Base-by-base conservation (phyloP, 495 filamentous ascomycete genomes). In the Parachaetomium inaequale region DNA sequence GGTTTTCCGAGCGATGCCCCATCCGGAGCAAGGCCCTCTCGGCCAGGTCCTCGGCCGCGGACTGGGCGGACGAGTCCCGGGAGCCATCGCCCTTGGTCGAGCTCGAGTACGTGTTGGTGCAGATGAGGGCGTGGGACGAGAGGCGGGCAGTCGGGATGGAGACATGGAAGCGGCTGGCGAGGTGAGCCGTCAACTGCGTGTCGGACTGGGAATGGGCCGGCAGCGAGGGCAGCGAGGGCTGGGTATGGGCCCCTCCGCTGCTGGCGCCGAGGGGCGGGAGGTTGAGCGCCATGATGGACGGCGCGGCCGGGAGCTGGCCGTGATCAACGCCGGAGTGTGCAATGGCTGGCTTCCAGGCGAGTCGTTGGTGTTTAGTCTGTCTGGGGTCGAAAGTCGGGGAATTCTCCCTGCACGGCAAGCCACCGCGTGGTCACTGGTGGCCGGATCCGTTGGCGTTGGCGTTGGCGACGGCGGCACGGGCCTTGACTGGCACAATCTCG, bases 151-250 rank as follows among this genome's bases (percentile, higher is more conserved):
- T 93, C 17, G 94, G 93, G 40, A 96, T 75, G 42, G 88, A 86
- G 21, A 93, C 86, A 79, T 98, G 94, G 72, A 96, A 98, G 36
- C 94, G 90, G 75, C 92, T 96, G 56, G 94, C 94, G 28, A 98
- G 83, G 76, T 98, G 94, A 32, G 93, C 91, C 3, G 94, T 98
- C 64, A 98, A 78, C 72, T 96, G 91, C 45, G 93, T 97, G 76
- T 98, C 94, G 58, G 93, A 96, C 77, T 98, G 94, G 32, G 93
- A 82, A 81, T 98, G 94, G 36, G 88, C 81, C 34, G 94, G 94
- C 57, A 98, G 78, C 29, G 91, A 86, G 32, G 92, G 90, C 45
- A 98, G 80, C 34, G 93, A 96, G 38, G 91, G 82, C 72, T 96
- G 92, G n/a, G 88, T 87, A 73, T 96, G 90, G 63, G 90, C 84